Evolutionary conservation across 257 asterid genomes (phyloP).

Genomic region (Solanum sejunctum): DNA sequence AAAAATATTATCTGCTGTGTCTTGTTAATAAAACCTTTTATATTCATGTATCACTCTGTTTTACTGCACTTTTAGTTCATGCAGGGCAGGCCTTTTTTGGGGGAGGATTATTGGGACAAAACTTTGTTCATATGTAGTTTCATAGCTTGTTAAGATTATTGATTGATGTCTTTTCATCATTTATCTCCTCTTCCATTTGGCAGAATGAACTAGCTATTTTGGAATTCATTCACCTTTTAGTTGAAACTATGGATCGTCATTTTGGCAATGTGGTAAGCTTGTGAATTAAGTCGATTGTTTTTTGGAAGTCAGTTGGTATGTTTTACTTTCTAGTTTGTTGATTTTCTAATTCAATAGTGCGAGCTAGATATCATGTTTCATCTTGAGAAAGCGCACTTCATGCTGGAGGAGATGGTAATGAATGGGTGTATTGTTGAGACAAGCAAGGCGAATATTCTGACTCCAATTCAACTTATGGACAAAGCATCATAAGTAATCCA

Average conservation of each 20-base stretch:
- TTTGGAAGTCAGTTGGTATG: background rate
- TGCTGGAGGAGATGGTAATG: constrained; percentile 99
- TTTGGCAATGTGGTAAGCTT: constrained; percentile 88
- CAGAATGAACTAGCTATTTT: constrained; percentile 95
- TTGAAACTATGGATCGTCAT: constrained; percentile 99
- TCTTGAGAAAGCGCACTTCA: constrained; percentile 94
- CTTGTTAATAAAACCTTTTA: background rate
- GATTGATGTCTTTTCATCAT: background rate
- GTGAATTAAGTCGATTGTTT: background rate
- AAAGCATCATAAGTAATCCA: constrained; percentile 39
- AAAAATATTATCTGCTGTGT: background rate
- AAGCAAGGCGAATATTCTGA: constrained; percentile 74
- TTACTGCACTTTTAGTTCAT: background rate
- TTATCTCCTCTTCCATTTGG: background rate
- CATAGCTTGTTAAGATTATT: background rate
- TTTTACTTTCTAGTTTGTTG: background rate
- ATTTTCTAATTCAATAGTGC: constrained; percentile 36
- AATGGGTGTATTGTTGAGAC: constrained; percentile 85
- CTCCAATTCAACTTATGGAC: constrained; percentile 77
- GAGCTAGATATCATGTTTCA: constrained; percentile 96
- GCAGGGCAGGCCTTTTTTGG: background rate
- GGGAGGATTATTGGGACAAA: background rate
- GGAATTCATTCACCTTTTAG: constrained; percentile 91
- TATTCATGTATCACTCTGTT: background rate
- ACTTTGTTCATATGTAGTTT: background rate